phyloP scores from a whole-genome alignment of 768 basidiomycete genomes.

The Pleurotus tuber-regium region DNA sequence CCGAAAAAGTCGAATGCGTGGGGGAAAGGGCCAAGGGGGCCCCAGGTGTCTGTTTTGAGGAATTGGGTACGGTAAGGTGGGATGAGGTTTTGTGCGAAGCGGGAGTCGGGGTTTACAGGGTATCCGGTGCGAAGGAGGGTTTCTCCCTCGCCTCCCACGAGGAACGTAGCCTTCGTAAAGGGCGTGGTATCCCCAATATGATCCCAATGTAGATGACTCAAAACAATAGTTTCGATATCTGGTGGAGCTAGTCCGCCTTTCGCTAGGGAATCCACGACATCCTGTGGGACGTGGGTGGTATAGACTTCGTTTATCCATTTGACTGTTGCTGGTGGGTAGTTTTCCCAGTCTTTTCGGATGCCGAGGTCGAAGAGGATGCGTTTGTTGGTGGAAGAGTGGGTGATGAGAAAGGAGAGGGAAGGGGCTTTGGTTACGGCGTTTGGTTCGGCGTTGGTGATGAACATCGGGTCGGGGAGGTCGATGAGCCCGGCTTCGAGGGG shows the following conservation, averaged over 20 bases:
- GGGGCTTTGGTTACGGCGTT: conserved; percentile 32
- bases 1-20: conserved; percentile 50
- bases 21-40: conserved; percentile 49
- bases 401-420: conserved; percentile 50
- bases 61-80: conserved; percentile 37
- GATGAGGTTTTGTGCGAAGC: conserved; percentile 31
- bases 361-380: conserved; percentile 57
- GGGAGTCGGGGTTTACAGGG: conserved; percentile 35
- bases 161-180: conserved; percentile 45
- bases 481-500: conserved; percentile 53
- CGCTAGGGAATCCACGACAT: conserved; percentile 44
- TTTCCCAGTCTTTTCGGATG: conserved; percentile 45
- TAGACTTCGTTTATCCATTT: conserved; percentile 25
- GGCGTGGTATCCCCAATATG: conserved; percentile 45
- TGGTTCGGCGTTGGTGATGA: conserved; percentile 33
- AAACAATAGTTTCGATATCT: conserved; percentile 41
- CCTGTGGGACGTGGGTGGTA: conserved; percentile 28
- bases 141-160: conserved; percentile 42
- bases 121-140: conserved; percentile 37
- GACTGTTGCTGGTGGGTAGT: conserved; percentile 32
- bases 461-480: conserved; percentile 30
- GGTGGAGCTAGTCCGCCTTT: conserved; percentile 44
- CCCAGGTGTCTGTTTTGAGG: conserved; percentile 29
- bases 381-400: conserved; percentile 36
- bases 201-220: conserved; percentile 59